Evolutionary conservation across 148 eudicot species (phyloP), one percentile per base, ranked within the genome.

Genomic region (Chenopodium berlandieri): DNA sequence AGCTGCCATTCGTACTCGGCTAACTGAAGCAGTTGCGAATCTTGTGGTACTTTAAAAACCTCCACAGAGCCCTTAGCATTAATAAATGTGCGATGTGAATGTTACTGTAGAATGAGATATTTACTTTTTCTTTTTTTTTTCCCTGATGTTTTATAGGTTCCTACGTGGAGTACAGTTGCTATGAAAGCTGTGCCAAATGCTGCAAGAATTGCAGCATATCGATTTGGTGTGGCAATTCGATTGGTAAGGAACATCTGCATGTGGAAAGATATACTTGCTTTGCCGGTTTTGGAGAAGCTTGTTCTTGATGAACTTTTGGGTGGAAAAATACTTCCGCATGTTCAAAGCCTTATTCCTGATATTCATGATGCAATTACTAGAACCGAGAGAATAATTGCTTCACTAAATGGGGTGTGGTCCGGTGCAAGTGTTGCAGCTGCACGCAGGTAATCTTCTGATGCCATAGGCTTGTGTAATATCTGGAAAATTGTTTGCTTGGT

Each of bases 101-200:
- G 13, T 34, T 34, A 20, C 13, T 48, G 69, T 50, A 13, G 67
- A 54, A 9, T 40, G 47, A 37, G 48, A 31, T 73, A 20, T 47
- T 77, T 64, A 48, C 70, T 52, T 50, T 17, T 9, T 23, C 25
- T 78, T 76, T 4, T 27, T 27, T 27, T 27, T 27, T 27, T 27
- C 27, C 27, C 68, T 73, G 19, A 27, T 25, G 54, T 77, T 73
- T 40, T 62, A 67, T 73, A 96, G 98, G 94, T 96, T 79, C 99
- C 99, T 67, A 89, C 94, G 56, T 96, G 99, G 98, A 90, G 89
- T 88, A 78, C 90, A 20, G 74, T 83, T 73, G 92, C 91, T 73
- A 79, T 96, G 91, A 94, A 89, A 80, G 90, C 92, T 71, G 99
- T 96, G 71, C 99, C 98, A 22, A 86, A 89, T 86, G 95, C 94